phyloP scores from a whole-genome alignment of 495 filamentous ascomycete species.

The Venustampulla echinocandica region DNA sequence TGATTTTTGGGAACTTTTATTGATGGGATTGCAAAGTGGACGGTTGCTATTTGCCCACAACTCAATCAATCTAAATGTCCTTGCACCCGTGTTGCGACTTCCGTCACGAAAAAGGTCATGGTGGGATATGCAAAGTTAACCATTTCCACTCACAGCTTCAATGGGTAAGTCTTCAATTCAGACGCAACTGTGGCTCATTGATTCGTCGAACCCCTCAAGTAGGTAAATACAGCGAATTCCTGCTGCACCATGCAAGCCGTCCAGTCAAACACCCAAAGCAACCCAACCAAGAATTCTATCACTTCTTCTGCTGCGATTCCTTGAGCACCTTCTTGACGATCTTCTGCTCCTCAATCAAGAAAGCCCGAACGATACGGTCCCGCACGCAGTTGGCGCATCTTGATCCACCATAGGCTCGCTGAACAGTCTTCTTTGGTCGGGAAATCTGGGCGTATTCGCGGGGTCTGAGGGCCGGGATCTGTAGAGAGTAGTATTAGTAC shows the following conservation, averaged over 20 bases:
- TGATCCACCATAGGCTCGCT: slow-evolving; percentile 94
- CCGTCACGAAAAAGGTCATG: no score
- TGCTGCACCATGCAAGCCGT: slow-evolving; percentile 22
- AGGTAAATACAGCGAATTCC: slow-evolving; percentile 23
- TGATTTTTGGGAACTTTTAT: no score
- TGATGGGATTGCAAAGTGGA: no score
- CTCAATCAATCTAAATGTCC: no score
- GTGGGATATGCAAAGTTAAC: no score
- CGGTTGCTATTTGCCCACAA: no score
- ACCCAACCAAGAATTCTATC: slow-evolving; percentile 10
- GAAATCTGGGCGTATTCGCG: slow-evolving; percentile 95
- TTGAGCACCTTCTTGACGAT: slow-evolving; percentile 99
- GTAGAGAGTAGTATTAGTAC: slow-evolving; percentile 22
- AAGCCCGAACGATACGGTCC: slow-evolving; percentile 92
- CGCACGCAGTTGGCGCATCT: slow-evolving; percentile 98
- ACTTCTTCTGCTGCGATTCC: slow-evolving; percentile 73
- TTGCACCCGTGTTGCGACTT: no score
- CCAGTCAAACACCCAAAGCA: slow-evolving; percentile 23
- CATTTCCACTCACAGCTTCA: no score
- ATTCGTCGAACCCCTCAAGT: no score
- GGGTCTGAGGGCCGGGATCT: slow-evolving; percentile 95
- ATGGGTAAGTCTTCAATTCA: no score
- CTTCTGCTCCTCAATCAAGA: slow-evolving; percentile 99
- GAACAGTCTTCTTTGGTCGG: slow-evolving; percentile 96
- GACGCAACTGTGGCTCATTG: no score